phyloP scores from a whole-genome alignment of 108 stramenopile species.

The Chaetoceros muelleri region DNA sequence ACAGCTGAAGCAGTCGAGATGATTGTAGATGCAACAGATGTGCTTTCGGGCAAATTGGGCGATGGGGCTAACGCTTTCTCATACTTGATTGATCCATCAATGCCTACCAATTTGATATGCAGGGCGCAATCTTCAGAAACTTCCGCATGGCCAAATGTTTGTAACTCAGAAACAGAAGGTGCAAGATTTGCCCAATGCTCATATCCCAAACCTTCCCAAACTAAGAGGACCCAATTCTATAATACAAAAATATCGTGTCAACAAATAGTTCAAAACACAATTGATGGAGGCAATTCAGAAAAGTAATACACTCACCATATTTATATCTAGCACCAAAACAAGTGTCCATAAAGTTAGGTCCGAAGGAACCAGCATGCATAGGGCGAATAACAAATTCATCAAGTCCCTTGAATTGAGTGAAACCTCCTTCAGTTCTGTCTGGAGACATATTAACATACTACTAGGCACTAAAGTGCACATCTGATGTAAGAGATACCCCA shows the following conservation, averaged over 20 bases:
- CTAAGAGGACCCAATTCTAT: slow-evolving; percentile 14
- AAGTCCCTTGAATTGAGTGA: slow-evolving; percentile 17
- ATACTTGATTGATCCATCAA: slow-evolving; percentile 20
- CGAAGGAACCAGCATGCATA: slow-evolving; percentile 25
- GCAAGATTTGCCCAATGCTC: slow-evolving; percentile 25
- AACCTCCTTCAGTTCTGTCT: slow-evolving; percentile 16
- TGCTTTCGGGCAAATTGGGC: too few species aligned
- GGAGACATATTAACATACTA: slow-evolving; percentile 30
- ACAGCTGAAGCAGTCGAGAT: too few species aligned
- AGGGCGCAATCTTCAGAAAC: slow-evolving; percentile 21
- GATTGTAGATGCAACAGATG: too few species aligned
- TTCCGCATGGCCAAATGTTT: slow-evolving; percentile 32
- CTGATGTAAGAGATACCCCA: slow-evolving; percentile 23
- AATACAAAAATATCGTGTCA: background rate
- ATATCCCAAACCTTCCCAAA: slow-evolving; percentile 23
- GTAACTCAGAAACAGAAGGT: slow-evolving; percentile 14
- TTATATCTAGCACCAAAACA: slow-evolving; percentile 22
- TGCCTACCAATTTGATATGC: slow-evolving; percentile 24
- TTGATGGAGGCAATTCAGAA: background rate
- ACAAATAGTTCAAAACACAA: slow-evolving; percentile 1
- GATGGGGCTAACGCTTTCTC: slow-evolving; percentile 15
- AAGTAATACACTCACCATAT: slow-evolving; percentile 19
- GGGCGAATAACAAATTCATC: slow-evolving; percentile 34
- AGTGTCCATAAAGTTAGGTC: slow-evolving; percentile 27
- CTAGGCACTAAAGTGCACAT: slow-evolving; percentile 37